A percentile compares a stretch with the other conserved stretches of the same genome.
phyloP scores from a whole-genome alignment of 139 green algal species.

The Dunaliella primolecta region DNA sequence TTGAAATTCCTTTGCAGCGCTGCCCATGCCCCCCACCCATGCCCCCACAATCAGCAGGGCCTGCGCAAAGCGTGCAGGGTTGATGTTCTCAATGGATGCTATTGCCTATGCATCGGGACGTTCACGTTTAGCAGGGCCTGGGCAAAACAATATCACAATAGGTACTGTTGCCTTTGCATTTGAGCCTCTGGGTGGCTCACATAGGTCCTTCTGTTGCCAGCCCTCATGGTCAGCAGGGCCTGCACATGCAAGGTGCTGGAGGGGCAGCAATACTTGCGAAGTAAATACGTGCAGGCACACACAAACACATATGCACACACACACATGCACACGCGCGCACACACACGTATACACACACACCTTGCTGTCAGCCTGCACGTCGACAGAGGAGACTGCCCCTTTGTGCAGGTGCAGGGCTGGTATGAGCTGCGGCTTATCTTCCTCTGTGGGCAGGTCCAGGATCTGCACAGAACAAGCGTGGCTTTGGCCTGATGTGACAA shows the following conservation, averaged over 20 bases:
- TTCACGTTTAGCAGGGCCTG: background rate
- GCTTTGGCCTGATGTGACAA: no score
- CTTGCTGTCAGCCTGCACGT: slow-evolving; percentile 11
- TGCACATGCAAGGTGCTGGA: slow-evolving; percentile 1
- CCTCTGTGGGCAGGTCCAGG: slow-evolving; percentile 7
- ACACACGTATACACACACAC: no score
- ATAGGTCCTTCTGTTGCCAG: slow-evolving; percentile 17
- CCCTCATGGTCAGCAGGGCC: slow-evolving; percentile 23
- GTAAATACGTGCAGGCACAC: no score
- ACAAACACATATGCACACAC: no score
- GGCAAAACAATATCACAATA: background rate
- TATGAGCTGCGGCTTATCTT: slow-evolving; percentile 1
- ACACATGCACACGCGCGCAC: no score
- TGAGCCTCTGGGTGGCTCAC: slow-evolving; percentile 17
- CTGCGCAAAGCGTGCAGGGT: slow-evolving; percentile 1
- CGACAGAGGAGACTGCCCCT: slow-evolving; percentile 4
- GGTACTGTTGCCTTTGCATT: background rate
- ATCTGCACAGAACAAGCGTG: no score
- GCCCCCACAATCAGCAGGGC: slow-evolving; percentile 23
- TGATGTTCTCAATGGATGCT: background rate
- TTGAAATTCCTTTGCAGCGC: background rate
- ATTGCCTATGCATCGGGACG: background rate
- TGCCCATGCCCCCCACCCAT: background rate
- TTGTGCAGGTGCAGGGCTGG: slow-evolving; percentile 5
- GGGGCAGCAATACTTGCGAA: background rate